Percentiles rank a stretch among this genome's conserved stretches.
phyloP scores from a whole-genome alignment of 2,329 filamentous ascomycete species.

The Ambrosiella beaveri region DNA sequence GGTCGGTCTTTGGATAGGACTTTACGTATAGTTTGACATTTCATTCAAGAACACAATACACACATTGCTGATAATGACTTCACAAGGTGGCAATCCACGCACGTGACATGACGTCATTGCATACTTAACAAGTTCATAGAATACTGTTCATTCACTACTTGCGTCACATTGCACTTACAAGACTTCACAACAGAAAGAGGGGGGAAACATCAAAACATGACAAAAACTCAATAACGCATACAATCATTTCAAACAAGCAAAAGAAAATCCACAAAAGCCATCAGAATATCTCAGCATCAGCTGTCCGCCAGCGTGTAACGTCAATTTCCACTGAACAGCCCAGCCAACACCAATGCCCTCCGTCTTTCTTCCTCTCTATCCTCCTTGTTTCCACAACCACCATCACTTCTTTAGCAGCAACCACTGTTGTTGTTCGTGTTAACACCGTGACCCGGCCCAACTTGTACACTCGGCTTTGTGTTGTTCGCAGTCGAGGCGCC shows the following conservation, averaged over 20 bases:
- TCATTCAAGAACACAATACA: too few species aligned
- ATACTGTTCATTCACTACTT: background rate
- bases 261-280: background rate
- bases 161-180: background rate
- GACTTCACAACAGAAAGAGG: background rate
- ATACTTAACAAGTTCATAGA: background rate
- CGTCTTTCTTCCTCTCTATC: background rate
- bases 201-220: background rate
- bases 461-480: slow-evolving; percentile 95
- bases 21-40: too few species aligned
- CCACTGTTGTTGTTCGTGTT: slow-evolving; percentile 69
- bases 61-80: too few species aligned
- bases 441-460: slow-evolving; percentile 86
- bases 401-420: slow-evolving; percentile 56
- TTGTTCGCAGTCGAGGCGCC: slow-evolving; percentile 88
- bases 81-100: too few species aligned
- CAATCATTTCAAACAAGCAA: background rate
- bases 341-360: background rate
- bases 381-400: background rate
- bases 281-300: background rate
- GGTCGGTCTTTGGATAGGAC: too few species aligned
- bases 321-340: background rate
- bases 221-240: background rate
- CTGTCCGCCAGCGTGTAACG: background rate
- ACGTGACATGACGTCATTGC: background rate